Evolutionary conservation across 2,329 filamentous ascomycete species (phyloP).

Genomic region (Cryoendolithus antarcticus): DNA sequence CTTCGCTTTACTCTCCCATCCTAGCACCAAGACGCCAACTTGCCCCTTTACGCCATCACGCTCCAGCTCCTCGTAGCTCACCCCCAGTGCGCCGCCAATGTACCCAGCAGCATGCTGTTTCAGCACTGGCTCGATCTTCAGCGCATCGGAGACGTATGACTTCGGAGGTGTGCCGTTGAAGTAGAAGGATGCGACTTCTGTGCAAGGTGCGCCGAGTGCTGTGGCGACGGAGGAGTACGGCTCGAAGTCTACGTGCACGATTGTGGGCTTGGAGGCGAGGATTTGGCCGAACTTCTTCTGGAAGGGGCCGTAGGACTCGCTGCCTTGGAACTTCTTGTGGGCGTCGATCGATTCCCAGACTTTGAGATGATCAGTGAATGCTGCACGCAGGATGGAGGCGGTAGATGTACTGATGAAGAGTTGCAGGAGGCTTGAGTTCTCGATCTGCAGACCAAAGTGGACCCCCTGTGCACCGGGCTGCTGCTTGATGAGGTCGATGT

Average conservation of each 20-base stretch:
- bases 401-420: slow-evolving; percentile 28
- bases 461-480: slow-evolving; percentile 26
- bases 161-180: slow-evolving; percentile 25
- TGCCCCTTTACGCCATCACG: slow-evolving; percentile 27
- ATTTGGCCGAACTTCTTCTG: slow-evolving; percentile 19
- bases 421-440: slow-evolving; percentile 26
- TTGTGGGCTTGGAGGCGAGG: slow-evolving; percentile 13
- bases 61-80: slow-evolving; percentile 18
- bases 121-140: slow-evolving; percentile 13
- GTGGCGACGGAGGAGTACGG: slow-evolving; percentile 7
- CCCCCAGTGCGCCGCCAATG: slow-evolving; percentile 12
- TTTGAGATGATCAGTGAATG: slow-evolving; percentile 10
- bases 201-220: slow-evolving; percentile 31
- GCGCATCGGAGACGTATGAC: slow-evolving; percentile 21
- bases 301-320: slow-evolving; percentile 28
- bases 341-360: slow-evolving; percentile 31
- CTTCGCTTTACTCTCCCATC: slow-evolving; percentile 39
- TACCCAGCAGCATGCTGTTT: slow-evolving; percentile 20
- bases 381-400: neutral
- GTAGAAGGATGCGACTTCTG: slow-evolving; percentile 36
- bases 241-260: slow-evolving; percentile 26
- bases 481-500: slow-evolving; percentile 22
- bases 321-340: slow-evolving; percentile 30
- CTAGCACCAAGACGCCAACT: slow-evolving; percentile 33
- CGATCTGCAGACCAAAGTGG: slow-evolving; percentile 27